Percentiles rank a stretch among this genome's conserved stretches.
Conservation (phyloP, 1,139 yeast genomes). For the Suhomyces panamericanus region DNA sequence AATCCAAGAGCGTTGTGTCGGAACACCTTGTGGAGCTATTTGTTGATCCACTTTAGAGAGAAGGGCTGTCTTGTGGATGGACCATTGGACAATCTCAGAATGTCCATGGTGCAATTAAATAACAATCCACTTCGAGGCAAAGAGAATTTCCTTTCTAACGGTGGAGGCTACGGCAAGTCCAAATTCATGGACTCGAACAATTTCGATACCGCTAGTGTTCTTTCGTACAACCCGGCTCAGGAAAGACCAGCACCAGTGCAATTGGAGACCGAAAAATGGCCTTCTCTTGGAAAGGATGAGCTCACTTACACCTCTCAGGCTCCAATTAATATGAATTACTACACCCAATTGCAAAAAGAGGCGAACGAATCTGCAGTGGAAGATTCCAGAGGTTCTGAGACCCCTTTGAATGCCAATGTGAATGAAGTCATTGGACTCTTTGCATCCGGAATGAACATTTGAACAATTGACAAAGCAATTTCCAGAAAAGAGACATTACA, state of each 20-base stretch:
- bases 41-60: conserved; percentile 77
- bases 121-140: background rate
- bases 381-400: conserved; percentile 19
- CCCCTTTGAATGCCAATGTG: conserved; percentile 31
- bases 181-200: conserved; percentile 20
- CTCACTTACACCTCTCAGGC: conserved; percentile 20
- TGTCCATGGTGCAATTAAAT: conserved; percentile 62
- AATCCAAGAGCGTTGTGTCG: conserved; percentile 77
- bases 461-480: no score
- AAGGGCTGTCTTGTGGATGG: conserved; percentile 92
- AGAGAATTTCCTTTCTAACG: conserved; percentile 1
- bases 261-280: conserved; percentile 33
- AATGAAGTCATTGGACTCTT: conserved; percentile 23
- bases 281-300: conserved; percentile 28
- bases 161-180: conserved; percentile 2
- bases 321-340: conserved; percentile 43
- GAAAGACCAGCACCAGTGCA: background rate
- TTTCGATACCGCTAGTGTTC: conserved; percentile 50
- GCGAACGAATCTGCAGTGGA: conserved; percentile 22
- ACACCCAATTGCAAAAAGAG: conserved; percentile 35
- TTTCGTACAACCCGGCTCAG: conserved; percentile 36
- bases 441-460: conserved; percentile 38
- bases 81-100: conserved; percentile 75
- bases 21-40: conserved; percentile 76
- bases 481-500: no score